Evolutionary conservation across 345 rosid species (phyloP).

Genomic region (Geranium brycei): DNA sequence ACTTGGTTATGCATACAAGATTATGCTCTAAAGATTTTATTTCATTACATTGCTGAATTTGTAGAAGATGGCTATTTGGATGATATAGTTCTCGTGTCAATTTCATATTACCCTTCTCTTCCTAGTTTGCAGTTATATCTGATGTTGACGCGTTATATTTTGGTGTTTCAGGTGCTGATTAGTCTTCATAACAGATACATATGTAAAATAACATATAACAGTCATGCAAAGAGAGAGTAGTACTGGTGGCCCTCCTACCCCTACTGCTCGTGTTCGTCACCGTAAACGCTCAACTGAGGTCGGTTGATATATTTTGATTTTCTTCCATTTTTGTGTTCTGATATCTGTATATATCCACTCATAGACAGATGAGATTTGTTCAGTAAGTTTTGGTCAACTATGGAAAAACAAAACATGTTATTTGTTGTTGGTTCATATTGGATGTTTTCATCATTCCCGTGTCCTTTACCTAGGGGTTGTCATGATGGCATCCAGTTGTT

Average conservation of each 20-base stretch:
- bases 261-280: constrained; percentile 36
- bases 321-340: neutral
- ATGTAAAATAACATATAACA: constrained; percentile 9
- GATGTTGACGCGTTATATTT: neutral
- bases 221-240: constrained; percentile 54
- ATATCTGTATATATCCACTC: neutral
- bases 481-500: neutral
- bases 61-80: neutral
- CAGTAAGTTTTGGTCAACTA: neutral
- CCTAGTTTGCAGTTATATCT: neutral
- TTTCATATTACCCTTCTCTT: too few relatives aligned
- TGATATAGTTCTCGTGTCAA: neutral
- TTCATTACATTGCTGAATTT: neutral
- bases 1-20: neutral
- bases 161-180: constrained; percentile 9
- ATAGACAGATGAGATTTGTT: too few relatives aligned
- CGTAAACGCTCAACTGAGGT: constrained; percentile 72
- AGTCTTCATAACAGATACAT: neutral
- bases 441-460: neutral
- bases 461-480: neutral
- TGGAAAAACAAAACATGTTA: neutral
- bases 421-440: neutral
- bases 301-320: constrained; percentile 9
- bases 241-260: constrained; percentile 30
- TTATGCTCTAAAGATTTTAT: neutral